Evolutionary conservation across 768 basidiomycete species (phyloP).

Genomic region (Trametes villosa): DNA sequence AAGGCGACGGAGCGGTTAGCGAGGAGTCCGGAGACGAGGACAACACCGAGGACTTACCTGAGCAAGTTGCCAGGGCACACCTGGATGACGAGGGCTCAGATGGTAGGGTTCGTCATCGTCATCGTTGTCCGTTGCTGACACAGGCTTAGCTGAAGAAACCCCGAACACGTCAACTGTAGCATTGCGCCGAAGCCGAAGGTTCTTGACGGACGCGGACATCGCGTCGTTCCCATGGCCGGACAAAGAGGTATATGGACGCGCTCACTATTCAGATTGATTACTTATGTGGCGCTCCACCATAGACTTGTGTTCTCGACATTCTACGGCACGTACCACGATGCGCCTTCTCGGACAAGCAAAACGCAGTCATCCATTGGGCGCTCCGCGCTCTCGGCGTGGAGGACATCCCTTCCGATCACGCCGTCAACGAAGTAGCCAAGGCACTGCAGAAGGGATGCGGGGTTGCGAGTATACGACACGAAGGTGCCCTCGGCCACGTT

Average conservation of each 20-base stretch:
- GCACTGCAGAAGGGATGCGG: constrained; percentile 3
- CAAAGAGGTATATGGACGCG: not conserved
- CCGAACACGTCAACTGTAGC: no score
- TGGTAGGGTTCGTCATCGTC: no score
- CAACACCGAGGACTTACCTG: no score
- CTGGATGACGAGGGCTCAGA: no score
- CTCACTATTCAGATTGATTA: not conserved
- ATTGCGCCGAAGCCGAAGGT: no score
- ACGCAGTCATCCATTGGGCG: constrained; percentile 10
- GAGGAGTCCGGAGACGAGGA: no score
- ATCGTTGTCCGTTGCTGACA: no score
- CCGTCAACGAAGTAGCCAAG: not conserved
- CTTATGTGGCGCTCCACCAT: no score
- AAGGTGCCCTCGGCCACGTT: constrained; percentile 13
- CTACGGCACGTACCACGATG: constrained; percentile 11
- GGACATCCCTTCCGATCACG: constrained; percentile 4
- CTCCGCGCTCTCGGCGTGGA: not conserved
- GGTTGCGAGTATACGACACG: not conserved
- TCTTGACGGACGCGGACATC: not conserved
- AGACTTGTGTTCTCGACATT: constrained; percentile 58
- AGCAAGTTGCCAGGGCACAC: no score
- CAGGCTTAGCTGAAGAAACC: no score
- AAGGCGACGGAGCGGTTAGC: no score
- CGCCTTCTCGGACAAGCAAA: constrained; percentile 12
- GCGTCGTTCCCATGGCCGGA: not conserved